Evolutionary conservation across 2,329 filamentous ascomycete genomes (phyloP).

Genomic region (Cordyceps cicadae): DNA sequence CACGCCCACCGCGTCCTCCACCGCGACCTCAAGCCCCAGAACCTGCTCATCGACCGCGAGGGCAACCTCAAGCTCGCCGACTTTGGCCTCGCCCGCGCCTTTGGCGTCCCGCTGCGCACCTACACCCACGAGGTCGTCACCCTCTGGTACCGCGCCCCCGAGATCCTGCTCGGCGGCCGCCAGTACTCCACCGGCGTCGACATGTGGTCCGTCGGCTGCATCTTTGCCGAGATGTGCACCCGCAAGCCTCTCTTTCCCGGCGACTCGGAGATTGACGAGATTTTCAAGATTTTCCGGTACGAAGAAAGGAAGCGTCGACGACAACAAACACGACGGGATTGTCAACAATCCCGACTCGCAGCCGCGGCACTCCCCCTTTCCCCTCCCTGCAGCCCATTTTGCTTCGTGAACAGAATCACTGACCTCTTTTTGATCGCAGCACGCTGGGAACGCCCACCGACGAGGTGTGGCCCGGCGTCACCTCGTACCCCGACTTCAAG

Average conservation of each 20-base stretch:
- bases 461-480: slow-evolving; percentile 78
- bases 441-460: slow-evolving; percentile 78
- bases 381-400: too few relatives aligned
- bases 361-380: background rate
- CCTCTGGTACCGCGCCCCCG: slow-evolving; percentile 84
- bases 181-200: slow-evolving; percentile 92
- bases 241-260: slow-evolving; percentile 87
- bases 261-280: slow-evolving; percentile 57
- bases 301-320: too few relatives aligned
- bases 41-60: slow-evolving; percentile 75
- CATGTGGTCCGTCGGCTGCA: slow-evolving; percentile 93
- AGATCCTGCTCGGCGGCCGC: slow-evolving; percentile 81
- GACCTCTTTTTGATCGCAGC: slow-evolving; percentile 28
- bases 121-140: slow-evolving; percentile 96
- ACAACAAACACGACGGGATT: too few relatives aligned
- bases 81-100: slow-evolving; percentile 82
- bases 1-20: slow-evolving; percentile 82
- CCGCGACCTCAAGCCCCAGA: slow-evolving; percentile 85
- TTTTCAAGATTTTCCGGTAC: slow-evolving; percentile 61
- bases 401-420: background rate
- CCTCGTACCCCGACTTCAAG: slow-evolving; percentile 93
- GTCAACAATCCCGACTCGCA: too few relatives aligned
- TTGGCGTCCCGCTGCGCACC: slow-evolving; percentile 81
- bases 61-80: slow-evolving; percentile 86
- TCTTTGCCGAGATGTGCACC: slow-evolving; percentile 95